Percentiles rank a stretch among this genome's conserved stretches.
Conservation (phyloP, 2,329 filamentous ascomycete genomes). For the Purpureocillium takamizusanense region DNA sequence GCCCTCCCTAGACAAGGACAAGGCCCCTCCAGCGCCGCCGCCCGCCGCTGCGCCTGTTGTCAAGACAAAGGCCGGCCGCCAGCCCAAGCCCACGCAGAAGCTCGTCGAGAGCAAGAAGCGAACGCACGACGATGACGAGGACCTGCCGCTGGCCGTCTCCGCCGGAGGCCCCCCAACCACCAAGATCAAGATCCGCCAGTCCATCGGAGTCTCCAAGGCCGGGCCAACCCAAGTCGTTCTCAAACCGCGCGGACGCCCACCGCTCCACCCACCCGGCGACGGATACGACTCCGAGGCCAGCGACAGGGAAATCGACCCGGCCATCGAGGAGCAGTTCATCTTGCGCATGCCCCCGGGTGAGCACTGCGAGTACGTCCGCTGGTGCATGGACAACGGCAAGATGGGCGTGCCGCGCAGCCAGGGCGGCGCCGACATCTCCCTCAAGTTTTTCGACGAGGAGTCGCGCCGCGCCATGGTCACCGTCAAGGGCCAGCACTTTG, state of each 20-base stretch:
- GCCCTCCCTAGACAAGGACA: conserved; percentile 15
- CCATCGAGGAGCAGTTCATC: conserved; percentile 83
- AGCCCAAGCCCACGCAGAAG: conserved; percentile 50
- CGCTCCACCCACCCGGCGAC: conserved; percentile 65
- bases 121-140: conserved; percentile 45
- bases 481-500: conserved; percentile 63
- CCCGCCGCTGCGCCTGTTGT: conserved; percentile 5
- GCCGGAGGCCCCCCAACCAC: conserved; percentile 18
- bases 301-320: conserved; percentile 78
- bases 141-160: conserved; percentile 22
- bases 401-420: conserved; percentile 57
- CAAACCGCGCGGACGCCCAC: conserved; percentile 58
- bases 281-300: conserved; percentile 96
- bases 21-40: background rate
- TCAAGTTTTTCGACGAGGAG: conserved; percentile 72
- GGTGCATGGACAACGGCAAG: conserved; percentile 65
- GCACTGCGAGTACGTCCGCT: conserved; percentile 74
- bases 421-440: conserved; percentile 66
- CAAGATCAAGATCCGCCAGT: conserved; percentile 42
- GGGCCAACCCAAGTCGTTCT: conserved; percentile 33
- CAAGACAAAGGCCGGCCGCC: conserved; percentile 52
- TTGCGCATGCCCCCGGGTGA: conserved; percentile 80
- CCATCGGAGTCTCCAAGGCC: conserved; percentile 21
- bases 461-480: conserved; percentile 64
- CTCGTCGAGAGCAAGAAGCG: conserved; percentile 52